phyloP scores from a whole-genome alignment of 495 filamentous ascomycete species.

The Talaromyces borbonicus region DNA sequence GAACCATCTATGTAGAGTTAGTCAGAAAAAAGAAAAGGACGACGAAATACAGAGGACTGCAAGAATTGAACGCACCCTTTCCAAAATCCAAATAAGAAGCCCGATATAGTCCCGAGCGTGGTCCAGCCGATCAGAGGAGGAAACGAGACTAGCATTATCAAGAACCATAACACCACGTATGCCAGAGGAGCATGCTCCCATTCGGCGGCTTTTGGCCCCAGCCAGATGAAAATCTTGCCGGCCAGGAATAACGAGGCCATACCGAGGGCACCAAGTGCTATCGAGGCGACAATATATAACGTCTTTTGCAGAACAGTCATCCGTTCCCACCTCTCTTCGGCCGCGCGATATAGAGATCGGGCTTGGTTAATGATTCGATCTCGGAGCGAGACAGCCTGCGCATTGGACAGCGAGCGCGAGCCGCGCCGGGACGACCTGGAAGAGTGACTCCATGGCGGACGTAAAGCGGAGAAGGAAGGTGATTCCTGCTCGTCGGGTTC shows the following conservation, averaged over 20 bases:
- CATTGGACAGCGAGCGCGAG: slow-evolving; percentile 18
- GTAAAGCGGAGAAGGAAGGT: slow-evolving; percentile 27
- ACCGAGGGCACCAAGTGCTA: slow-evolving; percentile 40
- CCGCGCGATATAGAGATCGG: slow-evolving; percentile 27
- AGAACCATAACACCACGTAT: slow-evolving; percentile 69
- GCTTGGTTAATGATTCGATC: slow-evolving; percentile 37
- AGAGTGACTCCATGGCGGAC: slow-evolving; percentile 33
- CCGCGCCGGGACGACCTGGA: slow-evolving; percentile 20
- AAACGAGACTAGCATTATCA: slow-evolving; percentile 72
- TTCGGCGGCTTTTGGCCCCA: slow-evolving; percentile 57
- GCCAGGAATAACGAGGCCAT: slow-evolving; percentile 66
- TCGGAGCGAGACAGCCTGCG: slow-evolving; percentile 23
- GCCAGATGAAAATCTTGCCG: slow-evolving; percentile 61
- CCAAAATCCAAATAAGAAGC: slow-evolving; percentile 91
- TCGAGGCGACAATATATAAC: slow-evolving; percentile 39
- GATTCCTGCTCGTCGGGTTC: slow-evolving; percentile 29
- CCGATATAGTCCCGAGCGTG: slow-evolving; percentile 72
- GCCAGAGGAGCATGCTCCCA: slow-evolving; percentile 63
- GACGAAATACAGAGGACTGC: background rate
- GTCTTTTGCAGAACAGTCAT: slow-evolving; percentile 54
- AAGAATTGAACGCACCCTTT: slow-evolving; percentile 46
- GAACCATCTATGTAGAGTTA: slow-evolving; percentile 58
- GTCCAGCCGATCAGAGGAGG: slow-evolving; percentile 89
- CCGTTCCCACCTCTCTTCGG: slow-evolving; percentile 28
- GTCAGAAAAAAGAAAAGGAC: slow-evolving; percentile 5